Evolutionary conservation across 2,329 filamentous ascomycete genomes (phyloP).

Genomic region (Tolypocladium endophyticum): DNA sequence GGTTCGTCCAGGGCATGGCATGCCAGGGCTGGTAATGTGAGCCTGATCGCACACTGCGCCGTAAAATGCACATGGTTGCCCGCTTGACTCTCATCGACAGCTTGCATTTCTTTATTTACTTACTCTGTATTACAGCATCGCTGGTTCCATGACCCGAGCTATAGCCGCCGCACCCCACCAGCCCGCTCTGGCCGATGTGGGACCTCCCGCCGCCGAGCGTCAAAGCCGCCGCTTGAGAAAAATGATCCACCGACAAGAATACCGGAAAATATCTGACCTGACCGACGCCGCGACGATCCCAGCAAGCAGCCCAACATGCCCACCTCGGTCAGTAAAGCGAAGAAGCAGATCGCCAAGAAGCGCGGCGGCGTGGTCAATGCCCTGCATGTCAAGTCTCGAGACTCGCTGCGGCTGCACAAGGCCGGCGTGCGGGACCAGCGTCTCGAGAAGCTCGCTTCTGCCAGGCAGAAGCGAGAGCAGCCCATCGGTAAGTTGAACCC

Average conservation of each 20-base stretch:
- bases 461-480: conserved; percentile 63
- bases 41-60: neutral
- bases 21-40: neutral
- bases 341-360: conserved; percentile 87
- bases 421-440: conserved; percentile 76
- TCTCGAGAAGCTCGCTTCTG: conserved; percentile 59
- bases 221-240: neutral
- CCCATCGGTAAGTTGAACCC: conserved; percentile 48
- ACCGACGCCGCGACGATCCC: neutral
- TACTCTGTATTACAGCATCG: neutral
- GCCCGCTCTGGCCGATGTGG: neutral
- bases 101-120: neutral
- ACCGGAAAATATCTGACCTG: neutral
- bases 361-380: conserved; percentile 60
- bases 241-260: neutral
- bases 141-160: neutral
- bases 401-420: conserved; percentile 70
- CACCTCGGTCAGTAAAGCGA: conserved; percentile 67
- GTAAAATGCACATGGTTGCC: neutral
- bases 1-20: neutral
- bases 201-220: too few relatives aligned
- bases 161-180: neutral
- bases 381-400: conserved; percentile 80
- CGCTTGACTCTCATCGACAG: neutral
- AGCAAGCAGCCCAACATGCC: conserved; percentile 49